These are phyloP conservation scores for Chiua virens DNA, from an alignment of 768 basidiomycete species.

Conservation along the genomic window DNA sequence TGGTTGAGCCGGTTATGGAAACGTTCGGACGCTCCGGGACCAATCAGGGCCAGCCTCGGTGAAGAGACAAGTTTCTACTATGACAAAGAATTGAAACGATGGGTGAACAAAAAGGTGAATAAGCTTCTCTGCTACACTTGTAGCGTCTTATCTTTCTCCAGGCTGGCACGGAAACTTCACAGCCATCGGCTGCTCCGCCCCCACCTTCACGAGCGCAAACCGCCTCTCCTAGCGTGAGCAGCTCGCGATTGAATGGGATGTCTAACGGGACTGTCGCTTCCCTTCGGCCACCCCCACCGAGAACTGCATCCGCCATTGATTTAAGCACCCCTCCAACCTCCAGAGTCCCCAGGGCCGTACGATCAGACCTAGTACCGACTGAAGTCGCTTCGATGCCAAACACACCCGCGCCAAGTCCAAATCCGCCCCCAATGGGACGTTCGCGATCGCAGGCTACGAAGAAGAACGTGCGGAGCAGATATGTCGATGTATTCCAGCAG, in stretches of 20 bases:
- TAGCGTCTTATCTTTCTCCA: slow-evolving; percentile 26
- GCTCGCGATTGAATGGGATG: slow-evolving; percentile 36
- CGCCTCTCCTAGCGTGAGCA: slow-evolving; percentile 66
- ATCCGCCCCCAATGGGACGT: slow-evolving; percentile 43
- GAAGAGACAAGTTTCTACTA: slow-evolving; percentile 90
- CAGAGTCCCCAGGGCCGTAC: slow-evolving; percentile 54
- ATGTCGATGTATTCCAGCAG: slow-evolving; percentile 88
- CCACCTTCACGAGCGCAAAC: slow-evolving; percentile 88
- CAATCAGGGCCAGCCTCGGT: slow-evolving; percentile 89
- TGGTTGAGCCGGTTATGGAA: slow-evolving; percentile 89
- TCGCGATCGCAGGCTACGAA: slow-evolving; percentile 62
- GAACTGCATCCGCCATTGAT: slow-evolving; percentile 67
- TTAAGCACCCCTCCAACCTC: slow-evolving; percentile 51
- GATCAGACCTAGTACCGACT: slow-evolving; percentile 63
- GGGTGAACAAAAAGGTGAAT: slow-evolving; percentile 91
- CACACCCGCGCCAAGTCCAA: slow-evolving; percentile 26
- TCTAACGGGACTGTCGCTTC: slow-evolving; percentile 13
- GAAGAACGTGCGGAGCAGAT: slow-evolving; percentile 76
- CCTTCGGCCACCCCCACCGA: slow-evolving; percentile 29
- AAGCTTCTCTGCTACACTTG: background rate
- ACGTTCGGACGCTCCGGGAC: slow-evolving; percentile 62
- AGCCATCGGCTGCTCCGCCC: slow-evolving; percentile 57
- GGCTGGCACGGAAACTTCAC: slow-evolving; percentile 55
- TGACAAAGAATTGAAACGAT: slow-evolving; percentile 91
- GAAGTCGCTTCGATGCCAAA: slow-evolving; percentile 37